Conservation (phyloP, 139 green algal species). For the Chlamydomonas sp. region DNA sequence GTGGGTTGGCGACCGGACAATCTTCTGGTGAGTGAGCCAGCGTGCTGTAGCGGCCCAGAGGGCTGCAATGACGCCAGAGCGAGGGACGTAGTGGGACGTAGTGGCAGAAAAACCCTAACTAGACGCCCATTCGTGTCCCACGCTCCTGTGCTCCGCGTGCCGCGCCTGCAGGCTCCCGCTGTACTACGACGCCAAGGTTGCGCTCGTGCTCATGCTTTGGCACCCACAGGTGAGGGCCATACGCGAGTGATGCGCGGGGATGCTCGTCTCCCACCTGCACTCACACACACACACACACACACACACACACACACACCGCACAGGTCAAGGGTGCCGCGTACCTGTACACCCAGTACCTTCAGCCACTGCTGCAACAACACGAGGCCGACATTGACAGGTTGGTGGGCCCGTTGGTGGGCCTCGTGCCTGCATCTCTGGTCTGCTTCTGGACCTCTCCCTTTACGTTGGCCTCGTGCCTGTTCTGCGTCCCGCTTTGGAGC, state of each 20-base stretch:
- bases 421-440: not conserved
- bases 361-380: constrained; percentile 15
- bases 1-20: not conserved
- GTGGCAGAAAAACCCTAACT: no score
- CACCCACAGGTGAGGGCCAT: no score
- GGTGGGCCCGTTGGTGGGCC: not conserved
- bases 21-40: not conserved
- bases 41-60: not conserved
- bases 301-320: no score
- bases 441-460: not conserved
- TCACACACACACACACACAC: no score
- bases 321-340: constrained; percentile 29
- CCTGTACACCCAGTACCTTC: constrained; percentile 31
- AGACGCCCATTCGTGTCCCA: no score
- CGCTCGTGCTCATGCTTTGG: constrained; percentile 39
- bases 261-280: no score
- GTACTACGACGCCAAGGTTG: constrained; percentile 41
- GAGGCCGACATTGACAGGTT: constrained; percentile 6
- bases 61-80: not conserved
- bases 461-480: not conserved
- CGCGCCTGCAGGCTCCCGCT: constrained; percentile 27
- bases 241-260: no score
- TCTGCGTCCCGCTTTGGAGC: not conserved
- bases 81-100: not conserved
- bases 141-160: no score